A percentile compares a stretch with the other conserved stretches of the same genome.
Evolutionary conservation across 1,284 basidiomycete species (phyloP).

Genomic region (Tilletia indica): DNA sequence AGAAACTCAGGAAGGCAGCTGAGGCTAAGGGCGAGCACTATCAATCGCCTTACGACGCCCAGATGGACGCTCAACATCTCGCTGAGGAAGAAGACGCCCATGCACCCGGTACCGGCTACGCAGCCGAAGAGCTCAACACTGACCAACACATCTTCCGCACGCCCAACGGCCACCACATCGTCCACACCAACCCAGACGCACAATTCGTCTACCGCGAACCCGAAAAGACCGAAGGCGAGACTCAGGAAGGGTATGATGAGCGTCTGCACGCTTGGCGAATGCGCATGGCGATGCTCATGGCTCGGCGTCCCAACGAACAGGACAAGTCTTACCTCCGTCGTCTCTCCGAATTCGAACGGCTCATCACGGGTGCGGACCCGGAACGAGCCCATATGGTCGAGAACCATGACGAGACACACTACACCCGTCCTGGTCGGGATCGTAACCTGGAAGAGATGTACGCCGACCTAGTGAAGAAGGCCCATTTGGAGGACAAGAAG

Average conservation of each 20-base stretch:
- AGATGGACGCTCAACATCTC: constrained; percentile 40
- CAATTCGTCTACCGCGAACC: constrained; percentile 26
- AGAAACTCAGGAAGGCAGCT: constrained; percentile 37
- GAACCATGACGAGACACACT: neutral
- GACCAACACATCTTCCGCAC: constrained; percentile 51
- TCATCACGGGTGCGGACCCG: constrained; percentile 9
- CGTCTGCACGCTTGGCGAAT: constrained; percentile 29
- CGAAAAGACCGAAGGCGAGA: constrained; percentile 26
- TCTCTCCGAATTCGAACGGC: constrained; percentile 9
- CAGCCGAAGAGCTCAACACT: constrained; percentile 44
- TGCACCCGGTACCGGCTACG: constrained; percentile 39
- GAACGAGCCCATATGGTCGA: neutral
- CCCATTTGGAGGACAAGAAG: constrained; percentile 10
- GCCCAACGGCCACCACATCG: constrained; percentile 46
- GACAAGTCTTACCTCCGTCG: constrained; percentile 18
- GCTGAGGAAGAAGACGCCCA: constrained; percentile 43
- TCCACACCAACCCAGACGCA: constrained; percentile 41
- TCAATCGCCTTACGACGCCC: constrained; percentile 48
- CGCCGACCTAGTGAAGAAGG: constrained; percentile 12
- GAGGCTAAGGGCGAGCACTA: constrained; percentile 43
- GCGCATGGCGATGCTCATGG: constrained; percentile 13
- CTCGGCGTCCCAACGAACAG: neutral
- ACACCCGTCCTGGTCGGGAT: neutral
- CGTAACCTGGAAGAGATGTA: constrained; percentile 16
- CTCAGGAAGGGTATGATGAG: constrained; percentile 32